Conservation (phyloP, 768 basidiomycete species). For the Boletus subcaerulescens region DNA sequence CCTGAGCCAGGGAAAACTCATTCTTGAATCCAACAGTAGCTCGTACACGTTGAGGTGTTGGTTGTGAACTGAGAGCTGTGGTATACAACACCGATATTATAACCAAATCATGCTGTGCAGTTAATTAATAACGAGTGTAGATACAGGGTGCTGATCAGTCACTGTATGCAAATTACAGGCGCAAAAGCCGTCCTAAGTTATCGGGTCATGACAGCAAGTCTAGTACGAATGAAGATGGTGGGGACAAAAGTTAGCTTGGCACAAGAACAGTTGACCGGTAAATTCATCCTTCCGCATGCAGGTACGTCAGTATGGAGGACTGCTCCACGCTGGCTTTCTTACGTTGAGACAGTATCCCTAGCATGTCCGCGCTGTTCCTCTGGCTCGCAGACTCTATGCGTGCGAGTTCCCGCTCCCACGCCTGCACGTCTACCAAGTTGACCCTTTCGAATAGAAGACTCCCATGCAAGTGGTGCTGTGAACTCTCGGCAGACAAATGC, state of each 20-base stretch:
- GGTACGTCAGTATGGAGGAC: conserved; percentile 18
- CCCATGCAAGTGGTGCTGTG: conserved; percentile 12
- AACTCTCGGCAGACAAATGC: conserved; percentile 23
- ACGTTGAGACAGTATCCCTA: conserved; percentile 30
- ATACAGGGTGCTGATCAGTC: conserved; percentile 7
- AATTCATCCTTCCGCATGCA: conserved; percentile 25
- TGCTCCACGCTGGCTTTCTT: conserved; percentile 26
- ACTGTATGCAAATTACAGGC: conserved; percentile 8
- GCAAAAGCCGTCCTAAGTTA: conserved; percentile 8
- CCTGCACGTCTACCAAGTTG: conserved; percentile 43
- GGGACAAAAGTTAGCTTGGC: conserved; percentile 9
- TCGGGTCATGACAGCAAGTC: conserved; percentile 2
- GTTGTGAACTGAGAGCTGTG: background rate
- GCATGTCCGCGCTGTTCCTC: conserved; percentile 38
- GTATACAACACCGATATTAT: background rate
- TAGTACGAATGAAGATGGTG: conserved; percentile 2
- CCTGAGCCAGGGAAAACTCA: conserved; percentile 59
- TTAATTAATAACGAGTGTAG: conserved; percentile 13
- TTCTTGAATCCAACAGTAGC: conserved; percentile 18
- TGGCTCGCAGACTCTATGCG: conserved; percentile 65
- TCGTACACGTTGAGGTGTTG: background rate
- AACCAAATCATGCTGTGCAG: conserved; percentile 11
- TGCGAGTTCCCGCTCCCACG: conserved; percentile 78
- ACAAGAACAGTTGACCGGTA: background rate
- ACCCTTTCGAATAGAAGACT: conserved; percentile 27